phyloP scores from a whole-genome alignment of 306 rosid genomes.

The Pyrus pyrifolia region DNA sequence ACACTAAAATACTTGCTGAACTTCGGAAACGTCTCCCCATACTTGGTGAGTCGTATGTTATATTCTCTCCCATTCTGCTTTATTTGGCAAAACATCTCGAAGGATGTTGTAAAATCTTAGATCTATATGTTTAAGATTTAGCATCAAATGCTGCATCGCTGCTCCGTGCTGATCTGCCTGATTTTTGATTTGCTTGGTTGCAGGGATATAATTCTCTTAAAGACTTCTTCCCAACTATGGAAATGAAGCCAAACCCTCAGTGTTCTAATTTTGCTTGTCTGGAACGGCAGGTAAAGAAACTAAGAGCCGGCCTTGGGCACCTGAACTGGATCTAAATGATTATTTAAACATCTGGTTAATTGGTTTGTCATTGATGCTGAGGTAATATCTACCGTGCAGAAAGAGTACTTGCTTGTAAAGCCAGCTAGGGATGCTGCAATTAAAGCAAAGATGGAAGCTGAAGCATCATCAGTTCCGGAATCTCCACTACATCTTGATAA shows the following conservation, averaged over 20 bases:
- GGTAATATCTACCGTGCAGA: slow-evolving; percentile 38
- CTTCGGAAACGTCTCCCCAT: slow-evolving; percentile 80
- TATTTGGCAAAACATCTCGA: slow-evolving; percentile 1
- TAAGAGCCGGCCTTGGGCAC: slow-evolving; percentile 5
- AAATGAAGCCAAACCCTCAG: slow-evolving; percentile 98
- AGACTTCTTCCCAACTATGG: slow-evolving; percentile 95
- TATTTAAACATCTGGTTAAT: background rate
- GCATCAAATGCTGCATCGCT: background rate
- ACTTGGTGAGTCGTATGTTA: slow-evolving; percentile 54
- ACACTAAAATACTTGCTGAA: slow-evolving; percentile 80
- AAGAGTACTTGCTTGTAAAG: slow-evolving; percentile 56
- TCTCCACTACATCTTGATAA: slow-evolving; percentile 73
- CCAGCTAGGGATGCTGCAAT: slow-evolving; percentile 92
- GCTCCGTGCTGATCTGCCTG: background rate
- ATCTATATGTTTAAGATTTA: background rate
- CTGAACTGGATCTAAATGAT: background rate
- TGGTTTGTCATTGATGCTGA: background rate
- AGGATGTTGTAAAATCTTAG: background rate
- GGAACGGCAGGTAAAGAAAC: slow-evolving; percentile 61
- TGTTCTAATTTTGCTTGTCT: slow-evolving; percentile 85
- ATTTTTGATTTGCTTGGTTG: slow-evolving; percentile 19
- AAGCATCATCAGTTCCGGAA: slow-evolving; percentile 43
- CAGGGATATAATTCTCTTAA: slow-evolving; percentile 98
- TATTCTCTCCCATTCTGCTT: slow-evolving; percentile 4
- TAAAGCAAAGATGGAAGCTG: slow-evolving; percentile 74